Conservation (phyloP, 2,329 filamentous ascomycete genomes). For the Penicillium decumbens region DNA sequence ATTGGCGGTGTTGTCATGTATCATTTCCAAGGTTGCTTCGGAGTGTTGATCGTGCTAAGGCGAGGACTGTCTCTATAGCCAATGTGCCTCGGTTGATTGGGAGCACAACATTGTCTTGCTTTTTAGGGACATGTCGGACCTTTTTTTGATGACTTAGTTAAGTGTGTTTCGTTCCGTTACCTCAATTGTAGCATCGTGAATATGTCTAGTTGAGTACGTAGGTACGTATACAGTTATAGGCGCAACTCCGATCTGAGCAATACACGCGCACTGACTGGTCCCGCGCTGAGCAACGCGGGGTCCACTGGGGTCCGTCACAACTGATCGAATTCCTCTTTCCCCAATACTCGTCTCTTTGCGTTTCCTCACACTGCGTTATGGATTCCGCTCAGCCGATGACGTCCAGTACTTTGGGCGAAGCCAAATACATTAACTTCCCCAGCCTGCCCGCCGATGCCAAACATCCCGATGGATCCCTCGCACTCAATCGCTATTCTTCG, state of each 20-base stretch:
- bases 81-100: too few species aligned
- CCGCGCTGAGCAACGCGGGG: constrained; percentile 7
- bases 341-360: background rate
- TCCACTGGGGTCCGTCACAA: constrained; percentile 8
- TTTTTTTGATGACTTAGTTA: background rate
- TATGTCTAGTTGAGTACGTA: background rate
- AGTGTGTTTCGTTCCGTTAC: background rate
- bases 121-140: background rate
- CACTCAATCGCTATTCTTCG: constrained; percentile 80
- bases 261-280: constrained; percentile 12
- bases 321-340: constrained; percentile 4
- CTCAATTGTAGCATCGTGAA: too few species aligned
- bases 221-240: background rate
- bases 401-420: constrained; percentile 37
- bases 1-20: too few species aligned
- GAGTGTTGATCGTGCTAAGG: too few species aligned
- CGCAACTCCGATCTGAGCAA: constrained; percentile 18
- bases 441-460: constrained; percentile 50
- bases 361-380: constrained; percentile 14
- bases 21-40: too few species aligned
- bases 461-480: constrained; percentile 54
- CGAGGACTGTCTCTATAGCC: too few species aligned
- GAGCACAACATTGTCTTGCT: too few species aligned
- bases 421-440: constrained; percentile 55
- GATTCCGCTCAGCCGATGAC: constrained; percentile 20